phyloP scores from a whole-genome alignment of 2,329 filamentous ascomycete species.

The Colletotrichum tropicale region DNA sequence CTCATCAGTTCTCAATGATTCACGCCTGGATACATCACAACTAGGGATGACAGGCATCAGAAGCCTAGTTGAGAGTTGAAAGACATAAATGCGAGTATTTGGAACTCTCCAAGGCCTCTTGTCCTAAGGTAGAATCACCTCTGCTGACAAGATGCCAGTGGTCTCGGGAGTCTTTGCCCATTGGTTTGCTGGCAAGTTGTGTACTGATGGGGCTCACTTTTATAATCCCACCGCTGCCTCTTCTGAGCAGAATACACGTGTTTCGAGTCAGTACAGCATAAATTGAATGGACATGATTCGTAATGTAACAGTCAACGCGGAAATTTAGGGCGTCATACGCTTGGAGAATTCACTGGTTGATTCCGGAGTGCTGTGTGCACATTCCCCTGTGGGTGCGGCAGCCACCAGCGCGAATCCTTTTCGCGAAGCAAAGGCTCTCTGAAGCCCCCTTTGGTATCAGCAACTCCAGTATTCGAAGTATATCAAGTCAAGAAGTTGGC shows the following conservation, averaged over 20 bases:
- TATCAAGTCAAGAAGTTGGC: neutral
- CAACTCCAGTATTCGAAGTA: neutral
- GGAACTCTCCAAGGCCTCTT: too few relatives aligned
- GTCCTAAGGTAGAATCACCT: neutral
- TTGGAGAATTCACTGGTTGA: too few relatives aligned
- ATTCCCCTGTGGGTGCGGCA: too few relatives aligned
- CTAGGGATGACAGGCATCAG: too few relatives aligned
- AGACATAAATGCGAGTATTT: too few relatives aligned
- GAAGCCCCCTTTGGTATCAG: neutral
- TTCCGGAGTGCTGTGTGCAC: too few relatives aligned
- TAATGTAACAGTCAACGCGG: neutral
- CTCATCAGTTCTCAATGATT: too few relatives aligned
- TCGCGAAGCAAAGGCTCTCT: accelerated
- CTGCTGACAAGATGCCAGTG: neutral
- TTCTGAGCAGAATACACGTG: neutral
- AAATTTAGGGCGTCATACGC: too few relatives aligned
- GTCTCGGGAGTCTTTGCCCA: neutral
- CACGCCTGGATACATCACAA: neutral
- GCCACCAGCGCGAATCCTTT: neutral
- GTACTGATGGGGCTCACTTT: accelerated
- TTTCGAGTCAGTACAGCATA: too few relatives aligned
- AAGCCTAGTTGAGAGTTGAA: too few relatives aligned
- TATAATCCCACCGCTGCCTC: neutral
- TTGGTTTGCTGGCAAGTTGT: neutral
- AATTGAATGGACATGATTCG: too few relatives aligned